phyloP scores from a whole-genome alignment of 164 flowering plant species.

The Annona squamosa region DNA sequence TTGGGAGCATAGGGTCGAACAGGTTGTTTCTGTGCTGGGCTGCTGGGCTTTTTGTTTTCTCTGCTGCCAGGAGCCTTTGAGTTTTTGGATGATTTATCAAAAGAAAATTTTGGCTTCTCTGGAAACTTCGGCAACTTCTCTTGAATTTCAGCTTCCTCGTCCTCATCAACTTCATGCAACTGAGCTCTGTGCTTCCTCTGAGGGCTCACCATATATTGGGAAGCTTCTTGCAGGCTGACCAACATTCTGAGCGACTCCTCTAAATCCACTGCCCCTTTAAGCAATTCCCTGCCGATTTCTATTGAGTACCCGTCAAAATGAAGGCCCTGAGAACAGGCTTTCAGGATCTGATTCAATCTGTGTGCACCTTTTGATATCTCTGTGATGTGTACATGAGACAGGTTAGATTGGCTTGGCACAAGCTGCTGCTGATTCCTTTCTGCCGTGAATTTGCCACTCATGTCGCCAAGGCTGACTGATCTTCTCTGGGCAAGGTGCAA shows the following conservation, averaged over 20 bases:
- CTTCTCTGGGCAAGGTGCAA: slow-evolving; percentile 34
- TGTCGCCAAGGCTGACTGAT: slow-evolving; percentile 27
- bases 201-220: slow-evolving; percentile 35
- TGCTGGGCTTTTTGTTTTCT: slow-evolving; percentile 19
- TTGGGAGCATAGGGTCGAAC: slow-evolving; percentile 27
- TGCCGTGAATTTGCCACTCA: slow-evolving; percentile 19
- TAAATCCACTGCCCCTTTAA: slow-evolving; percentile 76
- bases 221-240: slow-evolving; percentile 65
- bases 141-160: slow-evolving; percentile 29
- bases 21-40: slow-evolving; percentile 20
- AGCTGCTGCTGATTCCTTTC: slow-evolving; percentile 15
- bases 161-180: slow-evolving; percentile 57
- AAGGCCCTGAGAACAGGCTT: slow-evolving; percentile 47
- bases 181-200: slow-evolving; percentile 37
- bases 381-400: slow-evolving; percentile 46
- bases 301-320: slow-evolving; percentile 44
- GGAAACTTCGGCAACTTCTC: slow-evolving; percentile 27
- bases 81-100: slow-evolving; percentile 46
- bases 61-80: slow-evolving; percentile 9
- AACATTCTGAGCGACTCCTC: slow-evolving; percentile 74
- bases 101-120: slow-evolving; percentile 54
- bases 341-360: slow-evolving; percentile 64
- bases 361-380: slow-evolving; percentile 78
- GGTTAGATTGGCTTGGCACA: slow-evolving; percentile 24
- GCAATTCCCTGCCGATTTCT: slow-evolving; percentile 62